Evolutionary conservation across 306 rosid genomes (phyloP).

Genomic region (Pterocarpus macrocarpus): DNA sequence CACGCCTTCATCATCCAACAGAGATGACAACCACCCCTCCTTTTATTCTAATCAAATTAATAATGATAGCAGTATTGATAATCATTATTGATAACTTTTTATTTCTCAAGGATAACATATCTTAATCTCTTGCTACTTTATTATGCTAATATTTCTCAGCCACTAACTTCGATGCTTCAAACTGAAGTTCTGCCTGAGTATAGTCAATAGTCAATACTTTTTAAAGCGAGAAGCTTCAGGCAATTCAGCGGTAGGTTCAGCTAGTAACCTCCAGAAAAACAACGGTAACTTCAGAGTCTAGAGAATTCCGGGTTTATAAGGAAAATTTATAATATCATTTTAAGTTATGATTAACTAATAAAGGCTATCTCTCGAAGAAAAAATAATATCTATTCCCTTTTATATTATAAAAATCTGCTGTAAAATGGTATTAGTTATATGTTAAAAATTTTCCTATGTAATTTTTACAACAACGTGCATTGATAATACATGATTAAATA

Average conservation of each 20-base stretch:
- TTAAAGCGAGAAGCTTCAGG: neutral
- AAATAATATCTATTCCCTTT: too few species aligned
- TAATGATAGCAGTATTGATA: constrained; percentile 13
- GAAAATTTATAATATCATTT: neutral
- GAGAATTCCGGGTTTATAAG: neutral
- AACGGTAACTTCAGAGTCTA: neutral
- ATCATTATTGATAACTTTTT: neutral
- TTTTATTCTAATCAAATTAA: constrained; percentile 9
- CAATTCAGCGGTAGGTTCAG: neutral
- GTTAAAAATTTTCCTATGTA: neutral
- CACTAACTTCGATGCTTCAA: constrained; percentile 36
- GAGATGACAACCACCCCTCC: constrained; percentile 48
- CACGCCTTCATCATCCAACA: constrained; percentile 55
- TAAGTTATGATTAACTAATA: neutral
- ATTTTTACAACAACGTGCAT: neutral
- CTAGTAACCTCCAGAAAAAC: neutral
- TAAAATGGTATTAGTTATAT: neutral
- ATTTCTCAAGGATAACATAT: constrained; percentile 48
- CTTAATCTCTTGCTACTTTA: constrained; percentile 33
- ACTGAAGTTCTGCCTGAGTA: neutral
- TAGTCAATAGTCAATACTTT: neutral
- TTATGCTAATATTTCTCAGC: constrained; percentile 39
- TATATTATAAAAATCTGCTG: neutral
- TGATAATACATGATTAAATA: neutral
- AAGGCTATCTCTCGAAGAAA: neutral